Evolutionary conservation across 768 basidiomycete genomes (phyloP), one percentile per base, ranked within the genome.

Genomic region (Peribolospora kevripleyi): DNA sequence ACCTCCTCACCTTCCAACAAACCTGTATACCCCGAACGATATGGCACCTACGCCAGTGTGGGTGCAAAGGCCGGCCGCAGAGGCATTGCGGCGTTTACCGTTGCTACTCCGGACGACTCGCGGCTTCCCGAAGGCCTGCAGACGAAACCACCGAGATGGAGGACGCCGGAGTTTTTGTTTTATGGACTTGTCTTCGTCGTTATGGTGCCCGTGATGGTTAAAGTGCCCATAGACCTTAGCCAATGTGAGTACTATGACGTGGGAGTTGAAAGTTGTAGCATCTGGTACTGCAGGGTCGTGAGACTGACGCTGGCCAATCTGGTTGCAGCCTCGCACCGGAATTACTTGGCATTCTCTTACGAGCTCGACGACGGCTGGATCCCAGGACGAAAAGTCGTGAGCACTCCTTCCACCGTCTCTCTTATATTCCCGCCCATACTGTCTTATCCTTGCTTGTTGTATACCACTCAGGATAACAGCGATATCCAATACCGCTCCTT

Each of bases 401-500:
- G 82, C 72, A 5, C 36, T 39, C 37, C 43, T 47, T 51, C 25
- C 25, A 25, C 43, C 43, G 40, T 50, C 13, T 50, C 41, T 47
- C 48, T 37, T 46, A 54, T 54, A 52, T n/a, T 36, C 9, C 37
- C 42, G 43, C 50, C 7, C 38, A 46, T 6, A 46, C 10, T 38
- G n/a, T 41, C 9, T 10, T 45, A 36, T 38, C 9, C 6, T 42
- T 13, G 43, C 53, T 40, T 5, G 57, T 48, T 50, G 13, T 3
- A 36, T 43, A 7, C 46, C 10, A 14, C 11, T 25, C 39, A 95
- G 91, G 93, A 98, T 67, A 84, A 81, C 63, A 86, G 84, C 59
- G 93, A 97, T 63, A 70, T 73, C 0, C 93, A 97, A 70, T 95
- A 88, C 65, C 81, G 81, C 37, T 75, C 78, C 3, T 93, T 98